Evolutionary conservation across 192 early-diverging fungal species (phyloP).

Genomic region (Chytriomyces sp.): DNA sequence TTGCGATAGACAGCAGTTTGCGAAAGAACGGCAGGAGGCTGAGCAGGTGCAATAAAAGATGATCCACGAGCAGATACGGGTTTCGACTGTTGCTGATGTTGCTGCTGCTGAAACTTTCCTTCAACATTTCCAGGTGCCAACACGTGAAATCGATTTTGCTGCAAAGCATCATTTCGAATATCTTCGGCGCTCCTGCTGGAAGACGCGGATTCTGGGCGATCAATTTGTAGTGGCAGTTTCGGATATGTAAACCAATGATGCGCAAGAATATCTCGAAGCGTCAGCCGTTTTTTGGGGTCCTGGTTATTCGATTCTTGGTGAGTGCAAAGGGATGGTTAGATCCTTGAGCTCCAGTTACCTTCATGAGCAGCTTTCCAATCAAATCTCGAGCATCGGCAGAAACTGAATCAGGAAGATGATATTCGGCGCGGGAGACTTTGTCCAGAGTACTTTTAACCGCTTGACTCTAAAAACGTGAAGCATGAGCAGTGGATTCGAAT

Average conservation of each 20-base stretch:
- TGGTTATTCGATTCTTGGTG: slow-evolving; percentile 13
- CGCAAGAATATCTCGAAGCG: slow-evolving; percentile 51
- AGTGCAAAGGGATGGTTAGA: background rate
- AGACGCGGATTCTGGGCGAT: background rate
- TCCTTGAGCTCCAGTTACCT: slow-evolving; percentile 36
- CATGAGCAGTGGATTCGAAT: background rate
- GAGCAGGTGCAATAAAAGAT: too few relatives aligned
- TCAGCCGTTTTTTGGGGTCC: slow-evolving; percentile 61
- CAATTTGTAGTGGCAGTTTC: slow-evolving; percentile 7
- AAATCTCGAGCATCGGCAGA: slow-evolving; percentile 62
- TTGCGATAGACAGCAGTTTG: too few relatives aligned
- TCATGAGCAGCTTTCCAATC: slow-evolving; percentile 61
- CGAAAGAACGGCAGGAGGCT: too few relatives aligned
- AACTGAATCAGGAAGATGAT: slow-evolving; percentile 57
- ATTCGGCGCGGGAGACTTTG: slow-evolving; percentile 58
- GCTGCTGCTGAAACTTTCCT: too few relatives aligned
- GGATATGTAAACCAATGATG: slow-evolving; percentile 54
- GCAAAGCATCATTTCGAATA: too few relatives aligned
- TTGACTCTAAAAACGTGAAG: slow-evolving; percentile 36
- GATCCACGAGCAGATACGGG: too few relatives aligned
- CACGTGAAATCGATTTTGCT: too few relatives aligned
- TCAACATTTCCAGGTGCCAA: too few relatives aligned
- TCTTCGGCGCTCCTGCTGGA: too few relatives aligned
- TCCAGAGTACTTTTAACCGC: slow-evolving; percentile 62
- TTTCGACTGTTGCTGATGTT: too few relatives aligned